Conservation (phyloP, 768 basidiomycete species). For the Sporobolomyces pararoseus region DNA sequence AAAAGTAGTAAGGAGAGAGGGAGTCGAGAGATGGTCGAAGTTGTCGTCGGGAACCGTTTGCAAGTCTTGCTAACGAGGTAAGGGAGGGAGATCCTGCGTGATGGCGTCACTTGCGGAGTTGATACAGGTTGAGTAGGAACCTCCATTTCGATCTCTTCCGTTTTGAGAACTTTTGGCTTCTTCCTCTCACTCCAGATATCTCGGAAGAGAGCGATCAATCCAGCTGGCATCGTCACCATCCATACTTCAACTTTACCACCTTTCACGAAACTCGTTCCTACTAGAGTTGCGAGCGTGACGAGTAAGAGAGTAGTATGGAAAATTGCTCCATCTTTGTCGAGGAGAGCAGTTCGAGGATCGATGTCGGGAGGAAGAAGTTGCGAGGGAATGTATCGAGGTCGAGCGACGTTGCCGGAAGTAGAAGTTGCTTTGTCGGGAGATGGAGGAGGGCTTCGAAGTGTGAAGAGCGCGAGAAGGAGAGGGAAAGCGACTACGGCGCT, state of each 20-base stretch:
- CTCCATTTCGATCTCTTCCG: constrained; percentile 27
- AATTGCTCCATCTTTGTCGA: constrained; percentile 69
- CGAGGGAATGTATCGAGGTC: constrained; percentile 35
- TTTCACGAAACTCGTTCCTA: constrained; percentile 61
- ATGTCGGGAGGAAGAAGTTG: constrained; percentile 47
- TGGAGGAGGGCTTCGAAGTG: constrained; percentile 52
- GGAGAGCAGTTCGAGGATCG: constrained; percentile 60
- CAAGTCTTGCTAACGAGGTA: constrained; percentile 7
- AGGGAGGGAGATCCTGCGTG: constrained; percentile 17
- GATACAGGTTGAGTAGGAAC: constrained; percentile 3
- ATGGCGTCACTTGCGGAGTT: background rate
- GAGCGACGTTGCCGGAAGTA: background rate
- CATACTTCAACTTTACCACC: constrained; percentile 62
- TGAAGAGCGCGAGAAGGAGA: constrained; percentile 47
- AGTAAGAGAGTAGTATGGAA: constrained; percentile 68
- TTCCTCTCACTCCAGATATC: constrained; percentile 53
- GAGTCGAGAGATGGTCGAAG: constrained; percentile 57
- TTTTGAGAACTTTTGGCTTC: background rate
- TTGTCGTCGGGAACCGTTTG: constrained; percentile 64
- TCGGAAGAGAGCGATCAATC: constrained; percentile 64
- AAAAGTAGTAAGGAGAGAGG: constrained; percentile 75
- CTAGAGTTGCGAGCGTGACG: constrained; percentile 65
- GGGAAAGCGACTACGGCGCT: constrained; percentile 60
- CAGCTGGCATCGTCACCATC: constrained; percentile 79
- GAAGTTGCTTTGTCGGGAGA: constrained; percentile 14